Evolutionary conservation across 352 stramenopile species (phyloP).

Genomic region (Globisporangium solare): DNA sequence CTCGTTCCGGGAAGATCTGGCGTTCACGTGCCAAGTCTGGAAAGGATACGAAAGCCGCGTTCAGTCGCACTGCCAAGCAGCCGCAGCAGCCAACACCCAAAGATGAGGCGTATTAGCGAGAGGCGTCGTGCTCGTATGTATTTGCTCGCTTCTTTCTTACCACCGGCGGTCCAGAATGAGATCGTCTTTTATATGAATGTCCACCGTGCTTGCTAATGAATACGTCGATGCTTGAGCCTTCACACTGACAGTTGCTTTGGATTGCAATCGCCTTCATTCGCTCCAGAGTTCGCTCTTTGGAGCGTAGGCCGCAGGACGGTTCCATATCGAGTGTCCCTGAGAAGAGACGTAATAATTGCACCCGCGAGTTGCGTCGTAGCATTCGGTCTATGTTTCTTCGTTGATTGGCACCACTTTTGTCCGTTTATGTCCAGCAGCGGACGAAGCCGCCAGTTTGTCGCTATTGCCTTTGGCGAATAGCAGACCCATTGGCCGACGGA

Average conservation of each 20-base stretch:
- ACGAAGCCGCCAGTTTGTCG: not conserved
- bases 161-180: too few species aligned
- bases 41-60: constrained; percentile 81
- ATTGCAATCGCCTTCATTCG: too few species aligned
- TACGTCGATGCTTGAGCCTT: too few species aligned
- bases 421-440: constrained; percentile 1
- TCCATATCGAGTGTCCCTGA: constrained; percentile 21
- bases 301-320: constrained; percentile 10
- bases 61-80: constrained; percentile 57
- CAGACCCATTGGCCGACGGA: constrained; percentile 3
- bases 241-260: too few species aligned
- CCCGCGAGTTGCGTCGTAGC: constrained; percentile 21
- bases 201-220: too few species aligned
- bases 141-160: too few species aligned
- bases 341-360: constrained; percentile 30
- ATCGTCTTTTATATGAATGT: too few species aligned
- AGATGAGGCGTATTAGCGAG: not conserved
- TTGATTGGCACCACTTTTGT: constrained; percentile 21
- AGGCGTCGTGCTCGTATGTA: too few species aligned
- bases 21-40: constrained; percentile 77
- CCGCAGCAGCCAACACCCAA: constrained; percentile 2
- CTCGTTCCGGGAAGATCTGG: constrained; percentile 60
- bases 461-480: constrained; percentile 8
- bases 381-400: constrained; percentile 24
- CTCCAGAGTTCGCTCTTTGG: too few species aligned